Evolutionary conservation across 2,329 filamentous ascomycete genomes (phyloP).

Genomic region (Monosporascus sp.): DNA sequence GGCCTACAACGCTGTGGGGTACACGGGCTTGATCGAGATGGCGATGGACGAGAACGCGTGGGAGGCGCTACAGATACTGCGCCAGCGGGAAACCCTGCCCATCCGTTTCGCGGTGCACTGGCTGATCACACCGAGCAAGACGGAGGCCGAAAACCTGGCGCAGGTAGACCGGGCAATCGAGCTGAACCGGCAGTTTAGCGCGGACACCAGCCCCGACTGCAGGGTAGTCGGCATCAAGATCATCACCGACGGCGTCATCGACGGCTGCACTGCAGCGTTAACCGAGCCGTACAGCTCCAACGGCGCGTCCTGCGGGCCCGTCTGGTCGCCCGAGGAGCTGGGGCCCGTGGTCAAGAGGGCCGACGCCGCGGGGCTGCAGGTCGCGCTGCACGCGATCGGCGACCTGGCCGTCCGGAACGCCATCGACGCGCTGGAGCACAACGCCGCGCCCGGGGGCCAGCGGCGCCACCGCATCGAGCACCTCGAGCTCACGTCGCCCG

Average conservation of each 20-base stretch:
- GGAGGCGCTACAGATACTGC: conserved; percentile 42
- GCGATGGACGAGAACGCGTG: conserved; percentile 52
- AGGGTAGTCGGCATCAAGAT: conserved; percentile 56
- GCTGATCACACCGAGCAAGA: conserved; percentile 43
- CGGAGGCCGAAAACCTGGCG: conserved; percentile 36
- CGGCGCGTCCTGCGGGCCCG: conserved; percentile 38
- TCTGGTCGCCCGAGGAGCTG: conserved; percentile 51
- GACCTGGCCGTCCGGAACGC: conserved; percentile 53
- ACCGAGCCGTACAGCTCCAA: conserved; percentile 51
- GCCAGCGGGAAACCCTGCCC: conserved; percentile 28
- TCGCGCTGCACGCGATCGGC: conserved; percentile 61
- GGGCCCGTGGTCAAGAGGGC: conserved; percentile 49
- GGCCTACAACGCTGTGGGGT: conserved; percentile 44
- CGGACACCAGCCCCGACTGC: conserved; percentile 36
- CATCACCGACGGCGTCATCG: conserved; percentile 60
- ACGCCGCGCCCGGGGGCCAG: conserved; percentile 27
- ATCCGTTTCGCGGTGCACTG: conserved; percentile 51
- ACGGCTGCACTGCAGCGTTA: conserved; percentile 58
- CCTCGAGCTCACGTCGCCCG: conserved; percentile 50
- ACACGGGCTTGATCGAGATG: conserved; percentile 53
- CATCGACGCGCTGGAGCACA: conserved; percentile 47
- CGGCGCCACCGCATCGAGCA: conserved; percentile 60
- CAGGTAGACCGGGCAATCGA: conserved; percentile 48
- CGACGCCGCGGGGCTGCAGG: conserved; percentile 48
- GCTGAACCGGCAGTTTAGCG: conserved; percentile 39